Evolutionary conservation across 1,284 basidiomycete genomes (phyloP), one percentile per base, ranked within the genome.

Genomic region (Singerocomus inundabilis): DNA sequence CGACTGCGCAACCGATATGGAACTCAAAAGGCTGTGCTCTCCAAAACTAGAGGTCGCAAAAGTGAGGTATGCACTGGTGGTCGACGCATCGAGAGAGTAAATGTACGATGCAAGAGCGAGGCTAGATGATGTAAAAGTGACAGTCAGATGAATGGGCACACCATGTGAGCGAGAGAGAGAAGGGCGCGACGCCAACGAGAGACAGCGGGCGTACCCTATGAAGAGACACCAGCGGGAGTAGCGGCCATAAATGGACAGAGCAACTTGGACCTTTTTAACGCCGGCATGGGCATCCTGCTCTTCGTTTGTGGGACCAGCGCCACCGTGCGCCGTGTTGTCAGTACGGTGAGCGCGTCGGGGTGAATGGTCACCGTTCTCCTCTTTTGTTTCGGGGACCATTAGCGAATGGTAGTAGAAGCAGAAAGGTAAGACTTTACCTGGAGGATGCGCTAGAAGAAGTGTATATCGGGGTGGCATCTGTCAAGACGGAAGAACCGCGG

Each of bases 71-170:
- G 75, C 78, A 61, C 73, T 84, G 4, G 86, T 89, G 12, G 86
- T 89, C 41, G 76, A 73, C 38, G 79, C 76, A 56, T 90, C 88
- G 13, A 91, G 73, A 0, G 85, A 86, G 66, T 90, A 91, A 55
- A 88, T 84, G 67, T 90, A 91, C 2, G 84, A 79, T 0, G 84
- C 82, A 4, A 89, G 75, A 26, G 74, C 85, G 50, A 90, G 70
- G 43, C 85, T 86, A 45, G 18, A 31, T n/a, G 40, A 33, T 4
- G 31, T 25, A 10, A 33, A 21, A 16, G 18, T 13, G 10, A 0
- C 30, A 10, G 30, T 44, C 16, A 50, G 33, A 31, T 7, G 15
- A 51, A 26, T 13, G 13, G 10, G 18, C 26, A 25, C 12, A 18
- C 18, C 15, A 13, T 26, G 34, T 32, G 7, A 18, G 34, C 12